Evolutionary conservation across 108 stramenopile species (phyloP).

Genomic region (Skeletonema potamos): DNA sequence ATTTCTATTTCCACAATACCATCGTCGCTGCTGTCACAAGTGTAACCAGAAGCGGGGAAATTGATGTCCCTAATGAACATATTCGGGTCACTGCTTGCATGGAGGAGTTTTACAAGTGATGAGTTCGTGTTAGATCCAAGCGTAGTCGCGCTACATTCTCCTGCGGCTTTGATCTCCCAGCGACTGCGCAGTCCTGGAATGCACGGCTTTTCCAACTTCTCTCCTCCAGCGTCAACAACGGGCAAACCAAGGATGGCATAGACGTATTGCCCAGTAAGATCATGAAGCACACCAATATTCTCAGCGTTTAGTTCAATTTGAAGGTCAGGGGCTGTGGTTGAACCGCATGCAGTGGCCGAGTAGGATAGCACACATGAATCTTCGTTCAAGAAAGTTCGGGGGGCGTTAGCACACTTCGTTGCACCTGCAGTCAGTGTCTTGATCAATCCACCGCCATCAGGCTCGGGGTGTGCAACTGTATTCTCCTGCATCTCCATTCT

Average conservation of each 20-base stretch:
- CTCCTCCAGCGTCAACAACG: constrained; percentile 23
- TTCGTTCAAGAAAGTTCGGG: constrained; percentile 51
- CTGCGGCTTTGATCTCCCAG: constrained; percentile 43
- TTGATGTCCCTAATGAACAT: constrained; percentile 29
- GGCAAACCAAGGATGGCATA: constrained; percentile 52
- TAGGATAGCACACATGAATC: constrained; percentile 42
- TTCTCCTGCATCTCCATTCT: constrained; percentile 24
- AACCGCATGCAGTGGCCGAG: constrained; percentile 18
- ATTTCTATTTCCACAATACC: constrained; percentile 11
- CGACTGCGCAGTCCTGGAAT: constrained; percentile 33
- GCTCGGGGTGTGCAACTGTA: constrained; percentile 14
- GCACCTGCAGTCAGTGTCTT: constrained; percentile 15
- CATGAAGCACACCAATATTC: constrained; percentile 13
- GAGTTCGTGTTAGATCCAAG: constrained; percentile 28
- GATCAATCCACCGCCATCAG: constrained; percentile 43
- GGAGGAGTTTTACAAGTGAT: constrained; percentile 25
- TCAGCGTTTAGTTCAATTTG: constrained; percentile 16
- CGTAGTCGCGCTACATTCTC: constrained; percentile 16
- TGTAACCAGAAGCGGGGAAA: not conserved
- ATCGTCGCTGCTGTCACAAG: constrained; percentile 22
- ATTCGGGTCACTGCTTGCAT: constrained; percentile 27
- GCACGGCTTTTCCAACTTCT: constrained; percentile 15
- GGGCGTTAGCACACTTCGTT: constrained; percentile 48
- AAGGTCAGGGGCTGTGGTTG: constrained; percentile 23
- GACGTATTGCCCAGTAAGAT: constrained; percentile 43